Conservation (phyloP, 768 basidiomycete genomes). For the Collybia mongolica region DNA sequence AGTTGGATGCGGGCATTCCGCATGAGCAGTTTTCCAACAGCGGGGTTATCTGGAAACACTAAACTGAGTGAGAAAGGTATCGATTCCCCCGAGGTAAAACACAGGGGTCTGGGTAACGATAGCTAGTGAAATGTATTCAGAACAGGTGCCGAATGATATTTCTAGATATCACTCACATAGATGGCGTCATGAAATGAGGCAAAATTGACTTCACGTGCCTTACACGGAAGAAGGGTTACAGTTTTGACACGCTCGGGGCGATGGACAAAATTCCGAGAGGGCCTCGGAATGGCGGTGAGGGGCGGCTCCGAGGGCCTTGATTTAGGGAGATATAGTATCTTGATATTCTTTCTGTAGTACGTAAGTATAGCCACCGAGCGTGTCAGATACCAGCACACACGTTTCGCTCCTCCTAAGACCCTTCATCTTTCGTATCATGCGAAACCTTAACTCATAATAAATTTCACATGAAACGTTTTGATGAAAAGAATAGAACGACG, state of each 20-base stretch:
- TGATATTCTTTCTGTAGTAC: conserved; percentile 25
- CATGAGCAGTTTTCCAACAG: conserved; percentile 33
- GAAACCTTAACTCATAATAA: conserved; percentile 33
- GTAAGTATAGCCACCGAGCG: background rate
- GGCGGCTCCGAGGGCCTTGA: conserved; percentile 34
- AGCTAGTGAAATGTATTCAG: conserved; percentile 22
- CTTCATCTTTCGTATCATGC: conserved; percentile 34
- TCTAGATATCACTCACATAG: conserved; percentile 21
- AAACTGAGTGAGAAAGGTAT: conserved; percentile 38
- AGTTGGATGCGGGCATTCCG: conserved; percentile 32
- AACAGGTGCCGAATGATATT: background rate
- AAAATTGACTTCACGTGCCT: conserved; percentile 7
- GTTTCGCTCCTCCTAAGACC: conserved; percentile 36
- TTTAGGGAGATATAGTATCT: conserved; percentile 43
- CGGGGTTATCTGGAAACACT: conserved; percentile 32
- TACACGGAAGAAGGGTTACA: conserved; percentile 20
- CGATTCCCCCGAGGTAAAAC: conserved; percentile 37
- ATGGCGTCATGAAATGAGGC: conserved; percentile 18
- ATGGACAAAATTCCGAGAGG: conserved; percentile 17
- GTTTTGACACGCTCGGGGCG: conserved; percentile 28
- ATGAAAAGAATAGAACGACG: conserved; percentile 30
- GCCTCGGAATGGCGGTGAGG: conserved; percentile 27
- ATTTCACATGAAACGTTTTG: conserved; percentile 30
- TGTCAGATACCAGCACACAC: conserved; percentile 20
- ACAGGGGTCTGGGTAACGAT: conserved; percentile 31